These are phyloP conservation scores for Citrus trifoliata DNA, from an alignment of 345 rosid species.

Conservation along the genomic window DNA sequence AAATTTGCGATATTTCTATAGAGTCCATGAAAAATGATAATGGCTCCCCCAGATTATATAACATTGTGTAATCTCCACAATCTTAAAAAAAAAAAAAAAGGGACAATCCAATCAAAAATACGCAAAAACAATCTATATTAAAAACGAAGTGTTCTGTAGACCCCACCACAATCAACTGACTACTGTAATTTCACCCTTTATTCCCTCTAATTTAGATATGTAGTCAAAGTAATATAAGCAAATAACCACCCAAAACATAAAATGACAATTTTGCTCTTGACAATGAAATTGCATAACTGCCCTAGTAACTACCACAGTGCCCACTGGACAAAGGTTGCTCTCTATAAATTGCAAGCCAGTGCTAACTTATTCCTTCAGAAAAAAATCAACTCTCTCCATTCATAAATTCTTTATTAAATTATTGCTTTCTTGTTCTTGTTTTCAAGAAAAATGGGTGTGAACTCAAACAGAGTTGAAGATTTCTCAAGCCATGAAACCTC, in stretches of 20 bases:
- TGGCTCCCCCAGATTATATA: neutral
- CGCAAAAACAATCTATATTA: neutral
- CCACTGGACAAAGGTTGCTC: constrained; percentile 12
- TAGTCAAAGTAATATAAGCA: neutral
- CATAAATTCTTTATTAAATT: neutral
- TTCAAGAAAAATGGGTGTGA: constrained; percentile 31
- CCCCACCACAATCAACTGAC: neutral
- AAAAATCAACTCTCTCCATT: constrained; percentile 3
- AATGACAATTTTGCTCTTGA: constrained; percentile 7
- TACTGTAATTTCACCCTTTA: neutral
- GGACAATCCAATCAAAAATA: no score
- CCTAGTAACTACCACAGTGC: constrained; percentile 17
- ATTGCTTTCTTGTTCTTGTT: neutral
- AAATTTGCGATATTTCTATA: neutral
- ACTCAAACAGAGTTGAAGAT: constrained; percentile 51
- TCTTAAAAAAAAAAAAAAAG: neutral
- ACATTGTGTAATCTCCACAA: constrained; percentile 3
- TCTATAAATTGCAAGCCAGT: constrained; percentile 31
- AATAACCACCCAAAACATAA: neutral
- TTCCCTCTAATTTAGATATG: neutral
- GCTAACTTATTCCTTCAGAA: constrained; percentile 1
- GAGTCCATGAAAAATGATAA: neutral
- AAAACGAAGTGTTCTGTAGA: neutral
- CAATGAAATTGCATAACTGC: neutral
- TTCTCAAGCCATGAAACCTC: constrained; percentile 28